Conservation (phyloP, 352 stramenopile genomes). For the Thalassiosira exigua region DNA sequence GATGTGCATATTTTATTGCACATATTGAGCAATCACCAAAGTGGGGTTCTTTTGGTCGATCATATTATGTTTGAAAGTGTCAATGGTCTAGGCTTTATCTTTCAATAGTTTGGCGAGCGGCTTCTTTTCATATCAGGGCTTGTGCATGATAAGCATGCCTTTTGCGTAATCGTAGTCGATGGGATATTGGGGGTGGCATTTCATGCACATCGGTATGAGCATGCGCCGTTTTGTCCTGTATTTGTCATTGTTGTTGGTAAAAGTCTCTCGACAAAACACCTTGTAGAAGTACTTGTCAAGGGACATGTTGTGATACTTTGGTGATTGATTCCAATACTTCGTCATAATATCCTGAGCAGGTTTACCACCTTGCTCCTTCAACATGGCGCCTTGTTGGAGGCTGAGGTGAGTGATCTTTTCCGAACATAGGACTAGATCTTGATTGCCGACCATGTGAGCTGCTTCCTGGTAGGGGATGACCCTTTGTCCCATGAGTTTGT, state of each 20-base stretch:
- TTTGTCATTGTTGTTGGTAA: neutral
- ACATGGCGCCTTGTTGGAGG: neutral
- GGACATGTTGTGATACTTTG: neutral
- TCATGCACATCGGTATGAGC: conserved; percentile 12
- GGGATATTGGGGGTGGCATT: conserved; percentile 21
- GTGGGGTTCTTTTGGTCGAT: conserved; percentile 16
- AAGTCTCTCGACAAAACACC: neutral
- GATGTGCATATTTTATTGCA: conserved; percentile 21
- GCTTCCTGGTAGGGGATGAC: conserved; percentile 21
- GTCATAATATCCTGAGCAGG: conserved; percentile 21
- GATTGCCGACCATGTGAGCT: conserved; percentile 23
- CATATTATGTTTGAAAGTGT: conserved; percentile 30
- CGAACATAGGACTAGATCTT: conserved; percentile 34
- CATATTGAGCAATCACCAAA: conserved; percentile 16
- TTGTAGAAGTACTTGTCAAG: conserved; percentile 20
- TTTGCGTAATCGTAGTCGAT: conserved; percentile 23
- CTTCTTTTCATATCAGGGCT: conserved; percentile 10
- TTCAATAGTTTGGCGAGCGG: conserved; percentile 17
- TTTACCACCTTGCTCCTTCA: conserved; percentile 4
- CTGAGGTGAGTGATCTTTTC: conserved; percentile 21
- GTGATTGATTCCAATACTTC: conserved; percentile 2
- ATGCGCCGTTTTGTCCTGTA: conserved; percentile 18
- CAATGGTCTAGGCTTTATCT: conserved; percentile 19
- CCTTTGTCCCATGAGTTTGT: conserved; percentile 10
- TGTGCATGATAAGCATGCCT: conserved; percentile 23